These are phyloP conservation scores for Rhodamnia argentea DNA, from an alignment of 345 rosid genomes.

Conservation along the genomic window DNA sequence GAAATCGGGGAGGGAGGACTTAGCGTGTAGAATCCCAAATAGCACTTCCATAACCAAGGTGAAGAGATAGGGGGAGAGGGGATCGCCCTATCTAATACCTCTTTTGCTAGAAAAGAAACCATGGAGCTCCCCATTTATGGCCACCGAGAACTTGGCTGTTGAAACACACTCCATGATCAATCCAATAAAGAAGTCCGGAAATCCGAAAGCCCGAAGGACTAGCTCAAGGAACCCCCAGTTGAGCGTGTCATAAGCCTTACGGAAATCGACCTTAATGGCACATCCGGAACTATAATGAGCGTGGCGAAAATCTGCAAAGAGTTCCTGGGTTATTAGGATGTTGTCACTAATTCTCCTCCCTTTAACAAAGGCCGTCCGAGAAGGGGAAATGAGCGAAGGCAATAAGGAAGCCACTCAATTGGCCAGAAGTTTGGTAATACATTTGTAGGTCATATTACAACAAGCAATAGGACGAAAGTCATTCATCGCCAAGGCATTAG, in stretches of 20 bases:
- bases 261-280: not conserved
- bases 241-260: not conserved
- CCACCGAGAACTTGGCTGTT: not conserved
- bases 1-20: too few species aligned
- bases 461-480: too few species aligned
- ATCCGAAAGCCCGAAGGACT: not conserved
- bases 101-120: not conserved
- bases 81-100: too few species aligned
- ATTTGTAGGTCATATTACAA: too few species aligned
- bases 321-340: too few species aligned
- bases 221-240: not conserved
- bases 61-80: not conserved
- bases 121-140: not conserved
- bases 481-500: too few species aligned
- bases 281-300: not conserved
- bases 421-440: too few species aligned
- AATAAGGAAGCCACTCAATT: too few species aligned
- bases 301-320: too few species aligned
- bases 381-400: too few species aligned
- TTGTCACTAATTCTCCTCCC: not conserved
- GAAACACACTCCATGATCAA: not conserved
- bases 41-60: not conserved
- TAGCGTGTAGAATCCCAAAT: too few species aligned
- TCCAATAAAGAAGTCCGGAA: not conserved
- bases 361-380: too few species aligned